phyloP scores from a whole-genome alignment of 73 alveolate species.

The Paraurostyla sp. region DNA sequence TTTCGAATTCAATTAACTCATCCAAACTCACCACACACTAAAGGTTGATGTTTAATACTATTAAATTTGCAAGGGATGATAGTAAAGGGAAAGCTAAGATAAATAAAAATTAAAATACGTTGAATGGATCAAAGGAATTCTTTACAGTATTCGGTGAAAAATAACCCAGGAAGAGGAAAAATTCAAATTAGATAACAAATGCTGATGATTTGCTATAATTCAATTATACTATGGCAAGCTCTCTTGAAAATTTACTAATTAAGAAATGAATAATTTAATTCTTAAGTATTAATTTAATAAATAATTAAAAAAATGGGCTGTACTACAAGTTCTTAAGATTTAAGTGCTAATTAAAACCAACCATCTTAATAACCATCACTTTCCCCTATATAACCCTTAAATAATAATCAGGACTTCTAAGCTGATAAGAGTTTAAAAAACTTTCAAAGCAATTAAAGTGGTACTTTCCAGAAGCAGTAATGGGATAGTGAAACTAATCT shows the following conservation, averaged over 20 bases:
- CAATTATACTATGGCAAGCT: constrained; percentile 15
- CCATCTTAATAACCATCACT: too few relatives aligned
- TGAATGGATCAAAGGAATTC: background rate
- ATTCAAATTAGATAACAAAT: background rate
- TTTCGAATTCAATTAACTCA: background rate
- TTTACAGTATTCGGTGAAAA: constrained; percentile 7
- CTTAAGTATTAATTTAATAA: too few relatives aligned
- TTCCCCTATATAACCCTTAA: too few relatives aligned
- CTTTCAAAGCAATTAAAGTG: too few relatives aligned
- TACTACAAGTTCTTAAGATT: background rate
- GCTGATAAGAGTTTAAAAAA: too few relatives aligned
- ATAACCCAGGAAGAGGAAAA: background rate
- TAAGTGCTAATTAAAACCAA: too few relatives aligned
- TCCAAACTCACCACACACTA: background rate
- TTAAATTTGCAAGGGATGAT: too few relatives aligned
- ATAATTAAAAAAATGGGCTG: background rate
- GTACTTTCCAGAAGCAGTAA: too few relatives aligned
- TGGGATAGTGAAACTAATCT: too few relatives aligned
- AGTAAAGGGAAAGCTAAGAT: background rate
- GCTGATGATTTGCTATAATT: background rate
- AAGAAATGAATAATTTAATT: too few relatives aligned
- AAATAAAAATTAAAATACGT: background rate
- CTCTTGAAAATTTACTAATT: background rate
- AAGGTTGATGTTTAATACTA: background rate
- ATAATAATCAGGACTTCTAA: too few relatives aligned